Percentiles rank a stretch among this genome's conserved stretches.
Conservation (phyloP, 371 early-diverging fungal species). For the Fennellomyces sp. region DNA sequence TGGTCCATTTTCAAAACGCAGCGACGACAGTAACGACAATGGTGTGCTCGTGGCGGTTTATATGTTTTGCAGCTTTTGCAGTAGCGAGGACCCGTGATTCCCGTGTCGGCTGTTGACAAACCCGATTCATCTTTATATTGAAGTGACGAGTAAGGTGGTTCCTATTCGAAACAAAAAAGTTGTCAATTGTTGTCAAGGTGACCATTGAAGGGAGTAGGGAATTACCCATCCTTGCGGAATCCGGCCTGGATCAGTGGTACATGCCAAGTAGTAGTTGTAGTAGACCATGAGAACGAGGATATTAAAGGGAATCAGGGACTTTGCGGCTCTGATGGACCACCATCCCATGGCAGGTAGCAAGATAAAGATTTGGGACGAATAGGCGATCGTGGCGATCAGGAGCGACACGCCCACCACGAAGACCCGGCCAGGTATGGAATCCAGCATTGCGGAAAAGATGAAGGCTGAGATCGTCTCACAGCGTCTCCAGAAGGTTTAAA, state of each 20-base stretch:
- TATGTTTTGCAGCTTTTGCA: slow-evolving; percentile 73
- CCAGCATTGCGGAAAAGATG: too few relatives aligned
- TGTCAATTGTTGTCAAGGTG: too few relatives aligned
- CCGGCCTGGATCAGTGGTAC: slow-evolving; percentile 78
- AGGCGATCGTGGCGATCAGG: slow-evolving; percentile 43
- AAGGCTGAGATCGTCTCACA: too few relatives aligned
- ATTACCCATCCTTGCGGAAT: slow-evolving; percentile 77
- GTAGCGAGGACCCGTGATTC: slow-evolving; percentile 61
- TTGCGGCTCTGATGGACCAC: slow-evolving; percentile 14
- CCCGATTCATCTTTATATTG: slow-evolving; percentile 4
- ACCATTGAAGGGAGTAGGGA: too few relatives aligned
- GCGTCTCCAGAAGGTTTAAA: too few relatives aligned
- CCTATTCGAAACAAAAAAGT: slow-evolving; percentile 19
- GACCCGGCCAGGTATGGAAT: slow-evolving; percentile 44
- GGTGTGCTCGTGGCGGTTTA: slow-evolving; percentile 89
- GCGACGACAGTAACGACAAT: slow-evolving; percentile 80
- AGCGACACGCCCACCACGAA: slow-evolving; percentile 42
- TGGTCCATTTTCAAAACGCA: slow-evolving; percentile 94
- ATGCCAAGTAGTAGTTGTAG: slow-evolving; percentile 84
- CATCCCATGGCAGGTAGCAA: slow-evolving; percentile 35
- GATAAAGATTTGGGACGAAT: slow-evolving; percentile 43
- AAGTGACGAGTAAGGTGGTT: slow-evolving; percentile 38
- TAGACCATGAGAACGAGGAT: slow-evolving; percentile 66
- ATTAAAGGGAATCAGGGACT: slow-evolving; percentile 67
- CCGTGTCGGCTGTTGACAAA: slow-evolving; percentile 17